Conservation (phyloP, 495 filamentous ascomycete species). For the Recurvomyces mirabilis region DNA sequence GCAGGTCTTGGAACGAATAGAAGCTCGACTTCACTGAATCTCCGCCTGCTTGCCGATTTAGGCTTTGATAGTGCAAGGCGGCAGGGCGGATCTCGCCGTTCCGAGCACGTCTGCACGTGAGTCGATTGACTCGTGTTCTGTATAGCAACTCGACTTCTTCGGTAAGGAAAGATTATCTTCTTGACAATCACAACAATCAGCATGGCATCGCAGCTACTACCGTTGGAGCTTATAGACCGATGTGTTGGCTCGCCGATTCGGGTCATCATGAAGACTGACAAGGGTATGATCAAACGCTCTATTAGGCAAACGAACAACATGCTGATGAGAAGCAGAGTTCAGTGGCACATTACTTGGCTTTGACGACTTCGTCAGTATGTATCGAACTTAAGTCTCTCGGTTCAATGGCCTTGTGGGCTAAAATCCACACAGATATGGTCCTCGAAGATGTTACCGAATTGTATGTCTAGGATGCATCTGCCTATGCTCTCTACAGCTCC, state of each 20-base stretch:
- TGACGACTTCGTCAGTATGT: conserved; percentile 99
- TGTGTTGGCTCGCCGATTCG: conserved; percentile 95
- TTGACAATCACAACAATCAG: too few relatives aligned
- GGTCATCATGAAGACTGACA: conserved; percentile 99
- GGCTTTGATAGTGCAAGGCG: too few relatives aligned
- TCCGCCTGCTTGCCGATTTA: too few relatives aligned
- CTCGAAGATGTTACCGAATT: conserved; percentile 95
- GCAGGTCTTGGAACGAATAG: too few relatives aligned
- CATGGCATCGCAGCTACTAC: conserved; percentile 25
- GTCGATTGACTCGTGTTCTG: background rate
- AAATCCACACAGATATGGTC: conserved; percentile 68
- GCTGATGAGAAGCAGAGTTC: conserved; percentile 54
- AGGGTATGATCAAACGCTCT: conserved; percentile 50
- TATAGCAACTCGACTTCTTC: too few relatives aligned
- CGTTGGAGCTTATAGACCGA: conserved; percentile 88
- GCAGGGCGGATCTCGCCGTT: too few relatives aligned
- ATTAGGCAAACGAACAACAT: background rate
- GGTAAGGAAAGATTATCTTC: too few relatives aligned
- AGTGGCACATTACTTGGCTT: conserved; percentile 86
- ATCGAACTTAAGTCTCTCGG: background rate
- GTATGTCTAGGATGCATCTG: conserved; percentile 56
- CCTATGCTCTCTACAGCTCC: conserved; percentile 1
- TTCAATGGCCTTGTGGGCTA: background rate
- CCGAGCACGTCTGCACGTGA: too few relatives aligned
- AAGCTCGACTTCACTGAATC: too few relatives aligned